These are phyloP conservation scores for Blastomyces gilchristii DNA, from an alignment of 2,329 filamentous ascomycete species.

Conservation along the genomic window DNA sequence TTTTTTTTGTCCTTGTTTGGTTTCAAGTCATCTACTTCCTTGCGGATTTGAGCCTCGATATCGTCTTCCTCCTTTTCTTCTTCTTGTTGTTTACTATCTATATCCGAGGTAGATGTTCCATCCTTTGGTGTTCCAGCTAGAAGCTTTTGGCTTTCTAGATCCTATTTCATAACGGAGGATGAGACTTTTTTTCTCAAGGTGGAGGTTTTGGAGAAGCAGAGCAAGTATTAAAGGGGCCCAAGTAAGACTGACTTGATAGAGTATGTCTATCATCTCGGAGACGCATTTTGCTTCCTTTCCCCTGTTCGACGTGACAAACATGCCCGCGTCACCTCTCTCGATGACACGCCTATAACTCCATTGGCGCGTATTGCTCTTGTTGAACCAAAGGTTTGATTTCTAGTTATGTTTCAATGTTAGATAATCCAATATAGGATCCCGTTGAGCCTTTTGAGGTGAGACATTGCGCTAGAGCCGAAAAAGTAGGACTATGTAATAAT, in stretches of 20 bases:
- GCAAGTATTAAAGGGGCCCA: not conserved
- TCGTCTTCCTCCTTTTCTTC: conserved; percentile 35
- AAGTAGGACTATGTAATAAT: not conserved
- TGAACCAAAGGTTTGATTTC: conserved; percentile 4
- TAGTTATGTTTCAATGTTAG: not conserved
- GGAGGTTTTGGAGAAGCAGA: not conserved
- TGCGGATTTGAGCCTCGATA: conserved; percentile 51
- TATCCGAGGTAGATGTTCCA: conserved; percentile 6
- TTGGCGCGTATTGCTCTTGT: conserved; percentile 6
- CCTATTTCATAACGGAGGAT: not conserved
- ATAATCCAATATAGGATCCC: not conserved
- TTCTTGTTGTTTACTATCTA: conserved; percentile 16
- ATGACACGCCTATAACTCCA: conserved; percentile 19
- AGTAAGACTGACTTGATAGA: conserved; percentile 40
- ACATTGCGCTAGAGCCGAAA: not conserved
- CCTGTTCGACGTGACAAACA: conserved; percentile 54
- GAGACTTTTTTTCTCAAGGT: not conserved
- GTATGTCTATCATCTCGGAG: conserved; percentile 47
- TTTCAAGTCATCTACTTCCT: conserved; percentile 47
- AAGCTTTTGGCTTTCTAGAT: not conserved
- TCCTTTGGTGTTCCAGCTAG: conserved; percentile 10
- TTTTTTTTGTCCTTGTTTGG: conserved; percentile 30
- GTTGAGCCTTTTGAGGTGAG: not conserved
- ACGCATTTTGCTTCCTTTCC: conserved; percentile 52
- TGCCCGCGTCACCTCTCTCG: conserved; percentile 47